A percentile compares a stretch with the other conserved stretches of the same genome.
Evolutionary conservation across 2,329 filamentous ascomycete species (phyloP).

Genomic region (Graphiopsis chlorocephala): DNA sequence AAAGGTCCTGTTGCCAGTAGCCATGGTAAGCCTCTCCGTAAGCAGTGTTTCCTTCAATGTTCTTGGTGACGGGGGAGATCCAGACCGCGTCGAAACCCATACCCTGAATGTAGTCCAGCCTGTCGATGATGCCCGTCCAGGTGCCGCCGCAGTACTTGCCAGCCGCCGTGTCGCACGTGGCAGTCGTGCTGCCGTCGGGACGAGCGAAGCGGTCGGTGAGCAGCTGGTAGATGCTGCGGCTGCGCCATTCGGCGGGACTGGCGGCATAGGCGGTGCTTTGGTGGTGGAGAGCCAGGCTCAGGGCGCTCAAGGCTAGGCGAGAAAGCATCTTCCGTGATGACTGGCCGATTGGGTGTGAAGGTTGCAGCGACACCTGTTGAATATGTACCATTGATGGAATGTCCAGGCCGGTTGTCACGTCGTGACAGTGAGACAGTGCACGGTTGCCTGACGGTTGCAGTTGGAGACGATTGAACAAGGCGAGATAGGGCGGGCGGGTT

Average conservation of each 20-base stretch:
- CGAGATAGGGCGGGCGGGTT: background rate
- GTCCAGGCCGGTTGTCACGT: constrained; percentile 2
- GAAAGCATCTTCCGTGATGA: constrained; percentile 7
- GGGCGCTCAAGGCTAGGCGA: constrained; percentile 9
- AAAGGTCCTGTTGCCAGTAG: constrained; percentile 54
- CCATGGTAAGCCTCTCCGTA: constrained; percentile 52
- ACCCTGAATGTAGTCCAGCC: constrained; percentile 62
- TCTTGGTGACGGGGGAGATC: constrained; percentile 57
- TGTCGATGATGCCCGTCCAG: constrained; percentile 56
- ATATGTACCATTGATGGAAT: constrained; percentile 11
- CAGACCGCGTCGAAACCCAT: constrained; percentile 38
- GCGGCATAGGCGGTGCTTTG: constrained; percentile 23
- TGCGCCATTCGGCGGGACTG: constrained; percentile 37
- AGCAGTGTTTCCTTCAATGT: constrained; percentile 38
- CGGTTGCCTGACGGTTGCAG: constrained; percentile 1
- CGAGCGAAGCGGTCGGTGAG: constrained; percentile 43
- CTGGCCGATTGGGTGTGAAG: background rate
- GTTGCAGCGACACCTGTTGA: background rate
- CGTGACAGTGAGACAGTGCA: constrained; percentile 5
- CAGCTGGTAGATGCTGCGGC: constrained; percentile 42
- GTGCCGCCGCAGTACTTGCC: constrained; percentile 59
- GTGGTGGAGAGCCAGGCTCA: constrained; percentile 24
- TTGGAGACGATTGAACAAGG: background rate
- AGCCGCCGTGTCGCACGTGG: constrained; percentile 36
- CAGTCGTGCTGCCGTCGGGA: constrained; percentile 40